A percentile compares a stretch with the other conserved stretches of the same genome.
phyloP scores from a whole-genome alignment of 805 yeast species.

The Cyberlindnera euphorbiae region DNA sequence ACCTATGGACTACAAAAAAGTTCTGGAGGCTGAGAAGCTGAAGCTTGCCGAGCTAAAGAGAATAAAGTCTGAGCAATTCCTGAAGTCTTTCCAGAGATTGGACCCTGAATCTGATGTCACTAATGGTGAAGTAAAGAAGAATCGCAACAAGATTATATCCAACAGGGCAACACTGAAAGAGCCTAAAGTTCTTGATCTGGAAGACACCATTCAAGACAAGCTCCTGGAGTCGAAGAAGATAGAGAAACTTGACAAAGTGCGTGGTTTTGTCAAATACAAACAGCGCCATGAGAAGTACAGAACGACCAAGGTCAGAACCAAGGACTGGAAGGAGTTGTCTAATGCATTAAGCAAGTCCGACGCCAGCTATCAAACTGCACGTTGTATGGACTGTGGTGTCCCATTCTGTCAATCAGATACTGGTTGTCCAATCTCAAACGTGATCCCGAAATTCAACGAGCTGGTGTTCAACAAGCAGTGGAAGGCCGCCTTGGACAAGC shows the following conservation, averaged over 20 bases:
- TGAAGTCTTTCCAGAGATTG: slow-evolving; percentile 63
- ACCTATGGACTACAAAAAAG: slow-evolving; percentile 88
- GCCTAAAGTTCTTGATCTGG: slow-evolving; percentile 85
- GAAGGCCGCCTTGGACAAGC: slow-evolving; percentile 87
- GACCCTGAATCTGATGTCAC: slow-evolving; percentile 85
- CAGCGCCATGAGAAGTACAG: slow-evolving; percentile 86
- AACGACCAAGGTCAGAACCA: slow-evolving; percentile 64
- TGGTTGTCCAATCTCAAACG: slow-evolving; percentile 96
- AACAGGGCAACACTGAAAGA: slow-evolving; percentile 42
- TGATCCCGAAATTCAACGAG: slow-evolving; percentile 98
- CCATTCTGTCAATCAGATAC: slow-evolving; percentile 98
- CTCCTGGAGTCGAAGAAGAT: slow-evolving; percentile 60
- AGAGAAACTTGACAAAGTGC: slow-evolving; percentile 67
- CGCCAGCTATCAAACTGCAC: slow-evolving; percentile 85
- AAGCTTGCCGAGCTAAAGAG: slow-evolving; percentile 58
- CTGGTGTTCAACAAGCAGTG: slow-evolving; percentile 91
- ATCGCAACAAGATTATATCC: slow-evolving; percentile 21
- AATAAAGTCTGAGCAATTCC: slow-evolving; percentile 54
- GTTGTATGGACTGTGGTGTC: slow-evolving; percentile 99
- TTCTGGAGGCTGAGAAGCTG: slow-evolving; percentile 69
- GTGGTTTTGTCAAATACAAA: slow-evolving; percentile 92
- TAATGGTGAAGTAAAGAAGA: slow-evolving; percentile 71
- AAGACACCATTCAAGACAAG: slow-evolving; percentile 77
- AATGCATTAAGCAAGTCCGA: slow-evolving; percentile 79
- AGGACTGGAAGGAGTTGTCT: slow-evolving; percentile 91